phyloP scores from a whole-genome alignment of 345 rosid species.

The Lepidium africanum region DNA sequence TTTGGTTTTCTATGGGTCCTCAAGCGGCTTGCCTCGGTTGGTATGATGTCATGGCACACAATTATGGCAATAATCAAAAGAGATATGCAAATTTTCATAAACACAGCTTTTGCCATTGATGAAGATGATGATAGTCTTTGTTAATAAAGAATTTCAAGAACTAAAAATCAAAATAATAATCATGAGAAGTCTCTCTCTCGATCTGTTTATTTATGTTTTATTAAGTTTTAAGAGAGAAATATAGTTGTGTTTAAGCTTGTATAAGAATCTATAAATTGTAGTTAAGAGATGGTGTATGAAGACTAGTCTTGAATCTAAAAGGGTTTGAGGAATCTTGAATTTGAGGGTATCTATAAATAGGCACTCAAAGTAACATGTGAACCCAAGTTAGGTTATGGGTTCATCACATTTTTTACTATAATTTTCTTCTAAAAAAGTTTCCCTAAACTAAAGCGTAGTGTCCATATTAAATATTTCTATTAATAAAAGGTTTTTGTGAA shows the following conservation, averaged over 20 bases:
- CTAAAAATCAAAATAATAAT: not conserved
- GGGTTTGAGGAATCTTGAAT: conserved; percentile 5
- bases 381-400: not conserved
- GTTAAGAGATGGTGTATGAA: not conserved
- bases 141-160: not conserved
- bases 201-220: not conserved
- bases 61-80: conserved; percentile 25
- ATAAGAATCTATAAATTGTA: conserved; percentile 5
- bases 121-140: not conserved
- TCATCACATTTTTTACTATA: not conserved
- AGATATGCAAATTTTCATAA: not conserved
- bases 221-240: not conserved
- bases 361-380: not conserved
- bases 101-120: conserved; percentile 21
- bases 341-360: conserved; percentile 12
- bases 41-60: conserved; percentile 20
- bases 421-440: not conserved
- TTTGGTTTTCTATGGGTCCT: conserved; percentile 7
- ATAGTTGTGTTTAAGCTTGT: not conserved
- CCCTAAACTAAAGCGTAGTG: not conserved
- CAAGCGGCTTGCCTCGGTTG: conserved; percentile 35
- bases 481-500: not conserved
- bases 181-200: not conserved
- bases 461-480: not conserved
- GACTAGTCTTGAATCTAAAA: not conserved